These are phyloP conservation scores for Drechmeria coniospora DNA, from an alignment of 2,329 filamentous ascomycete species.

Conservation along the genomic window DNA sequence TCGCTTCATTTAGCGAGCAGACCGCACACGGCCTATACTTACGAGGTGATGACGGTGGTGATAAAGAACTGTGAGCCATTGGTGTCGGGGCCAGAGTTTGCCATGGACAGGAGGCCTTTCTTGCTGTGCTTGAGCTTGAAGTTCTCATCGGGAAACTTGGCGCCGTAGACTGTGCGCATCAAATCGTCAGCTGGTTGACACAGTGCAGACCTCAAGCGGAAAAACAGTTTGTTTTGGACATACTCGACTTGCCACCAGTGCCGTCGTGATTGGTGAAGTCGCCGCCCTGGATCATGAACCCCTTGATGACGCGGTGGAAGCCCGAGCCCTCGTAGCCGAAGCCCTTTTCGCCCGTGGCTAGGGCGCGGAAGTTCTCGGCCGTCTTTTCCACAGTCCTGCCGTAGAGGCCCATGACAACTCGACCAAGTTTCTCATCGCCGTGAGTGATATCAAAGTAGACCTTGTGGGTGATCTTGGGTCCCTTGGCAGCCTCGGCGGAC, in stretches of 20 bases:
- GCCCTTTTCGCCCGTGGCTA: constrained; percentile 75
- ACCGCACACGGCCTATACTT: too few relatives aligned
- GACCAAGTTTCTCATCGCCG: constrained; percentile 58
- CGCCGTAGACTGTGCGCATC: constrained; percentile 50
- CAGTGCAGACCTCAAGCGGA: not conserved
- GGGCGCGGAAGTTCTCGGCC: constrained; percentile 57
- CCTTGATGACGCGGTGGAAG: constrained; percentile 84
- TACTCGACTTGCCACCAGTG: constrained; percentile 74
- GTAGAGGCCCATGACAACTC: constrained; percentile 70
- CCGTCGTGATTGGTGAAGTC: constrained; percentile 75
- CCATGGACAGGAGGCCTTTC: constrained; percentile 72
- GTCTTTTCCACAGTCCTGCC: constrained; percentile 76
- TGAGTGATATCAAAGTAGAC: constrained; percentile 77
- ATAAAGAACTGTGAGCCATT: constrained; percentile 89
- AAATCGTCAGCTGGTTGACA: constrained; percentile 8
- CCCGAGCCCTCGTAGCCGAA: constrained; percentile 67
- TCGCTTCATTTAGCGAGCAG: not conserved
- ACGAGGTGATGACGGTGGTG: constrained; percentile 66
- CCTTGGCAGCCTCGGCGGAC: constrained; percentile 59
- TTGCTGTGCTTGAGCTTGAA: constrained; percentile 90
- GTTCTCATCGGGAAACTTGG: constrained; percentile 79
- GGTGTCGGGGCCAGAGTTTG: constrained; percentile 72
- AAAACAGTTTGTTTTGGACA: constrained; percentile 15
- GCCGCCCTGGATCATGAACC: constrained; percentile 85
- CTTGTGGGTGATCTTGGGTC: constrained; percentile 92